phyloP scores from a whole-genome alignment of 2,329 filamentous ascomycete species.

The Trichoderma polysporum region DNA sequence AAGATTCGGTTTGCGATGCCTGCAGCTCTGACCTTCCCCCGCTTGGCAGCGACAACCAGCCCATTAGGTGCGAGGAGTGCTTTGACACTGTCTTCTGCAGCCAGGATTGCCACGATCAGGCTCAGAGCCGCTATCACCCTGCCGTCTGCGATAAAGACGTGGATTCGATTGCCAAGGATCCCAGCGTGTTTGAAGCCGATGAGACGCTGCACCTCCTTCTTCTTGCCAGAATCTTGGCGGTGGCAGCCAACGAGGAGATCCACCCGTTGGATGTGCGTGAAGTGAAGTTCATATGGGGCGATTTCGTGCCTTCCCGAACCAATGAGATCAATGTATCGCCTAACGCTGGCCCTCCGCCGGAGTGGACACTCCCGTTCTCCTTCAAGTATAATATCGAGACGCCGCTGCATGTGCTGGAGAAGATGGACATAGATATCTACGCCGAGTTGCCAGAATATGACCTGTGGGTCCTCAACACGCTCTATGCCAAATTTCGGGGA shows the following conservation, averaged over 20 bases:
- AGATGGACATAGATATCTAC: constrained; percentile 81
- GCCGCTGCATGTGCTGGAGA: constrained; percentile 75
- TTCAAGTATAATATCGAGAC: constrained; percentile 73
- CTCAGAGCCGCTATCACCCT: constrained; percentile 61
- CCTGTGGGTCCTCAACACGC: constrained; percentile 83
- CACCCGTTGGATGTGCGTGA: constrained; percentile 65
- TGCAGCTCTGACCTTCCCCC: constrained; percentile 74
- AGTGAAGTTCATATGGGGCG: constrained; percentile 69
- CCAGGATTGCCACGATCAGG: constrained; percentile 56
- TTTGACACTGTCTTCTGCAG: constrained; percentile 67
- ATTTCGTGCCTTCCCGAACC: constrained; percentile 54
- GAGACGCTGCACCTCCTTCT: constrained; percentile 63
- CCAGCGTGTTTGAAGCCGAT: constrained; percentile 58
- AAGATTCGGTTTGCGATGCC: constrained; percentile 85
- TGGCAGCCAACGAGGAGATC: constrained; percentile 58
- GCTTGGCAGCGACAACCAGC: constrained; percentile 46
- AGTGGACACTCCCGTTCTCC: constrained; percentile 73
- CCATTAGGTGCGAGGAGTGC: constrained; percentile 60
- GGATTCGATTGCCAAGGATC: constrained; percentile 64
- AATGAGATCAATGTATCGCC: constrained; percentile 56
- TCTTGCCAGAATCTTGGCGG: constrained; percentile 61
- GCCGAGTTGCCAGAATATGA: constrained; percentile 59
- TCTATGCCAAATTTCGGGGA: constrained; percentile 90
- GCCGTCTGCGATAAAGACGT: constrained; percentile 66
- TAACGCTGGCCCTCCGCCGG: constrained; percentile 56